These are phyloP conservation scores for Salix brachista DNA, from an alignment of 345 rosid genomes.

Conservation along the genomic window DNA sequence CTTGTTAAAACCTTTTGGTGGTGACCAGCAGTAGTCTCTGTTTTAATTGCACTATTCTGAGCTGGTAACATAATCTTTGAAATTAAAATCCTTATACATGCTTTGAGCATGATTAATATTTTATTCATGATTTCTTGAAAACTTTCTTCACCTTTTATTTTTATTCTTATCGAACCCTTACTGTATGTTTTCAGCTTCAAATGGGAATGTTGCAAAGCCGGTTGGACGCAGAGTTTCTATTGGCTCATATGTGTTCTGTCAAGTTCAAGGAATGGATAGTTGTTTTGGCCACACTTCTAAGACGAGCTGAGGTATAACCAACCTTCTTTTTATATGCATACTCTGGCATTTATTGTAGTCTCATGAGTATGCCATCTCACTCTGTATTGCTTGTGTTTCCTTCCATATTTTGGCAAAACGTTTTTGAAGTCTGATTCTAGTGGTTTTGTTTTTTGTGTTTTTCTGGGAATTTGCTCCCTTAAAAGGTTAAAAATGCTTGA, in stretches of 20 bases:
- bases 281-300: slow-evolving; percentile 87
- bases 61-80: not conserved
- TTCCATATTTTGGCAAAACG: not conserved
- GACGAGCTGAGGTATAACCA: slow-evolving; percentile 73
- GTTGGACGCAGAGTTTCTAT: slow-evolving; percentile 88
- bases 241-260: slow-evolving; percentile 98
- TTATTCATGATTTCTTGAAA: not conserved
- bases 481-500: not conserved
- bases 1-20: not conserved
- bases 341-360: not conserved
- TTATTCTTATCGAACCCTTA: not conserved
- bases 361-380: not conserved
- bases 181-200: slow-evolving; percentile 60
- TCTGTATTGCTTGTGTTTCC: not conserved
- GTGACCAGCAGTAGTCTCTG: not conserved
- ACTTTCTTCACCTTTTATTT: not conserved
- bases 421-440: not conserved
- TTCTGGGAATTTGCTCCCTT: not conserved
- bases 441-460: not conserved
- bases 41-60: not conserved
- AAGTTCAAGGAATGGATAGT: slow-evolving; percentile 99
- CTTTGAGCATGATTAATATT: not conserved
- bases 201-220: slow-evolving; percentile 92
- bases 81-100: not conserved
- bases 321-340: not conserved